Evolutionary conservation across 1,139 yeast species (phyloP).

Genomic region (Pichia sp.): DNA sequence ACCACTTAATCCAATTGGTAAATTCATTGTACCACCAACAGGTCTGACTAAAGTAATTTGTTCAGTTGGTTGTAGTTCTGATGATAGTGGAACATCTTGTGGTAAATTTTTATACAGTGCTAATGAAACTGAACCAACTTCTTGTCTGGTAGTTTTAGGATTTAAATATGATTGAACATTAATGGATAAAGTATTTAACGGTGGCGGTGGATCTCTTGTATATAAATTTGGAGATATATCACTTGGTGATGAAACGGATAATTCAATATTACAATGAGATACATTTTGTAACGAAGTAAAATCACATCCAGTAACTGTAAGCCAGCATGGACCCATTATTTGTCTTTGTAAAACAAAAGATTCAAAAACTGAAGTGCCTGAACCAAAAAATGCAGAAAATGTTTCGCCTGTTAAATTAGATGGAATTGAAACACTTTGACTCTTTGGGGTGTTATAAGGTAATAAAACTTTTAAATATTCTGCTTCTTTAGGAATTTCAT

Average conservation of each 20-base stretch:
- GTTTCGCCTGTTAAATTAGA: conserved; percentile 67
- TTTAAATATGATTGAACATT: conserved; percentile 79
- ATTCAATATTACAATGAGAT: conserved; percentile 79
- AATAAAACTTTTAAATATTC: conserved; percentile 75
- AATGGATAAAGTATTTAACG: conserved; percentile 66
- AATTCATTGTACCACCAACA: conserved; percentile 44
- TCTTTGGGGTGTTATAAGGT: conserved; percentile 61
- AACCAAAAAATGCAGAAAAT: conserved; percentile 75
- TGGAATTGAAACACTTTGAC: conserved; percentile 47
- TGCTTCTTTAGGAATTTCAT: conserved; percentile 71
- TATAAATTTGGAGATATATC: conserved; percentile 42
- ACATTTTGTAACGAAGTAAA: conserved; percentile 56
- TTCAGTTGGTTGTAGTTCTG: conserved; percentile 48
- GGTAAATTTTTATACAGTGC: conserved; percentile 62
- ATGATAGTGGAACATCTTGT: conserved; percentile 66
- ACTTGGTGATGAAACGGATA: conserved; percentile 48
- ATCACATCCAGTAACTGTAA: conserved; percentile 61
- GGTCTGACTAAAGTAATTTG: conserved; percentile 73
- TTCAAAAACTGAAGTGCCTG: conserved; percentile 70
- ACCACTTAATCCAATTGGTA: conserved; percentile 70
- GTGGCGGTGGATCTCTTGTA: conserved; percentile 45
- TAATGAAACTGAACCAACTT: conserved; percentile 74
- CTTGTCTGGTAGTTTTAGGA: conserved; percentile 67
- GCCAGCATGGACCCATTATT: conserved; percentile 98
- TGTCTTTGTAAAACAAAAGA: conserved; percentile 76